Evolutionary conservation across 192 early-diverging fungal species (phyloP).

Genomic region (Gamsiella multidivaricata): DNA sequence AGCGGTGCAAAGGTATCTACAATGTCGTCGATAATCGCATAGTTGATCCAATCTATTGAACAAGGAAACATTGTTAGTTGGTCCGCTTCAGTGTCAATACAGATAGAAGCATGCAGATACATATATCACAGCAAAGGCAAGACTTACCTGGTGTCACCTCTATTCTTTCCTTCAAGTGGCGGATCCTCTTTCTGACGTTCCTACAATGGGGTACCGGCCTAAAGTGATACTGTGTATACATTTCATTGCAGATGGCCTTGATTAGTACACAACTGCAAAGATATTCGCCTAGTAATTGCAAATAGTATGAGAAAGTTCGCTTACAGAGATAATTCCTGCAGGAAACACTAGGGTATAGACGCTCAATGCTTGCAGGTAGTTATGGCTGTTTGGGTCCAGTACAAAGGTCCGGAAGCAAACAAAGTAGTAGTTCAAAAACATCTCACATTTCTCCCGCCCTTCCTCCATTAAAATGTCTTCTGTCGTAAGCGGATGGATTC

Average conservation of each 20-base stretch:
- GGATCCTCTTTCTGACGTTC: conserved; percentile 78
- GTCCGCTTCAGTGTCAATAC: not conserved
- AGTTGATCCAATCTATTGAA: conserved; percentile 61
- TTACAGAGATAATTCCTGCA: conserved; percentile 63
- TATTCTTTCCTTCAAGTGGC: conserved; percentile 74
- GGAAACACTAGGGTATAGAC: conserved; percentile 62
- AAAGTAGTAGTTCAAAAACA: conserved; percentile 91
- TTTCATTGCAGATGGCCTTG: not conserved
- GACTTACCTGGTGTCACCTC: conserved; percentile 67
- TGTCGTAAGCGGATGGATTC: conserved; percentile 88
- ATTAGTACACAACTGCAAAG: too few species aligned
- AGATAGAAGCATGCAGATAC: too few species aligned
- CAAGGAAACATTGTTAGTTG: not conserved
- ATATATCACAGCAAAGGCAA: not conserved
- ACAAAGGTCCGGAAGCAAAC: conserved; percentile 78
- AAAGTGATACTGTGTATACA: conserved; percentile 70
- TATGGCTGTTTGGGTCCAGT: conserved; percentile 42
- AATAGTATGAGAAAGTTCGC: too few species aligned
- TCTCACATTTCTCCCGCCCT: conserved; percentile 89
- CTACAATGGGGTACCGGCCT: conserved; percentile 66
- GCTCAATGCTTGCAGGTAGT: conserved; percentile 54
- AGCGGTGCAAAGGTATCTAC: conserved; percentile 83
- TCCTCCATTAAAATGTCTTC: conserved; percentile 91
- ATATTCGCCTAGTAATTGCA: too few species aligned
- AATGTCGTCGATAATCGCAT: conserved; percentile 84